A percentile compares a stretch with the other conserved stretches of the same genome.
Evolutionary conservation across 495 filamentous ascomycete genomes (phyloP).

Genomic region (Penicillium bialowiezense): DNA sequence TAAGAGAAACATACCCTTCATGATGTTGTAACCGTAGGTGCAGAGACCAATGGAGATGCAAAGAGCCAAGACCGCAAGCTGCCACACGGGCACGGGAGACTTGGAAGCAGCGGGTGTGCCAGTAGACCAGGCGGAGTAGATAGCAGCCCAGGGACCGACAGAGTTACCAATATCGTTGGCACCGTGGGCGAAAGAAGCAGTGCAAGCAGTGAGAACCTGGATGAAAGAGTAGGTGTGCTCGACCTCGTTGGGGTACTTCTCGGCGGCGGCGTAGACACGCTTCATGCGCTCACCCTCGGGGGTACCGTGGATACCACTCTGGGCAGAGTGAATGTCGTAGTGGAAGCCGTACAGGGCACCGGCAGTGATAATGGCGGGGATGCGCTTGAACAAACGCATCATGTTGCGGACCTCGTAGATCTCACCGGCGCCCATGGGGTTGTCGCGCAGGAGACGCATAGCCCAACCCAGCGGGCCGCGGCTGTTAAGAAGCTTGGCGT

Average conservation of each 20-base stretch:
- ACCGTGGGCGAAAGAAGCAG: constrained; percentile 75
- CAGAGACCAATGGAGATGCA: constrained; percentile 56
- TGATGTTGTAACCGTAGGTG: constrained; percentile 69
- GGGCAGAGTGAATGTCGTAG: constrained; percentile 72
- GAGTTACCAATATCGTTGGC: constrained; percentile 80
- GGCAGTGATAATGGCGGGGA: constrained; percentile 56
- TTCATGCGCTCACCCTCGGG: constrained; percentile 65
- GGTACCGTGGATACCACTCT: constrained; percentile 60
- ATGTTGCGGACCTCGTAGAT: constrained; percentile 68
- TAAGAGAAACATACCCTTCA: constrained; percentile 46
- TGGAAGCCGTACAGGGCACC: constrained; percentile 63
- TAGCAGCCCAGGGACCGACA: constrained; percentile 68
- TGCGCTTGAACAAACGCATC: constrained; percentile 51
- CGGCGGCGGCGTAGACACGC: constrained; percentile 53
- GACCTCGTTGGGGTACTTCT: constrained; percentile 71
- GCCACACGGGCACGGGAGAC: constrained; percentile 57
- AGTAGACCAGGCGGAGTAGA: constrained; percentile 65
- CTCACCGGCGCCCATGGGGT: constrained; percentile 63
- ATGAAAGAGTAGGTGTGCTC: constrained; percentile 76
- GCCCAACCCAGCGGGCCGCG: constrained; percentile 67
- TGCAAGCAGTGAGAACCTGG: constrained; percentile 71
- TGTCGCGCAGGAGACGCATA: constrained; percentile 66
- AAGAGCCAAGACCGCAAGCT: constrained; percentile 50
- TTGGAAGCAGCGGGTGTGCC: constrained; percentile 46
- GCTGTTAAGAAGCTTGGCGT: constrained; percentile 52